Percentiles rank a stretch among this genome's conserved stretches.
These are phyloP conservation scores for Sarocladiaceae sp. DNA, from an alignment of 2,329 filamentous ascomycete species.

Conservation along the genomic window DNA sequence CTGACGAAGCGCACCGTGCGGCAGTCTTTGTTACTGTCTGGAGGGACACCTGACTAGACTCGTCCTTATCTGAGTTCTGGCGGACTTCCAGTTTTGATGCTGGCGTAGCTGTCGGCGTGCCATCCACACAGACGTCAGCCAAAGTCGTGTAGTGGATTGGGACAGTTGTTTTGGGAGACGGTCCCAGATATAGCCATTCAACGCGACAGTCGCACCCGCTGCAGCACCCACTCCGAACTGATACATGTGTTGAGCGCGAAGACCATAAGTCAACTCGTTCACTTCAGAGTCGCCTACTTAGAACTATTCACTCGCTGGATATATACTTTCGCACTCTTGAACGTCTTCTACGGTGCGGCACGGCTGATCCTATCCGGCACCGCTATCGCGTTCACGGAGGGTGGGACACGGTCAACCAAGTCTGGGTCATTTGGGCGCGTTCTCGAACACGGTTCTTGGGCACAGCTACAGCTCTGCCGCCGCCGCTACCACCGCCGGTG, in stretches of 20 bases:
- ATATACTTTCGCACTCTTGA: not conserved
- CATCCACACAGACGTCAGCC: slow-evolving; percentile 32
- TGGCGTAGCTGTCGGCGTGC: slow-evolving; percentile 11
- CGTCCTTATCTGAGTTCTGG: slow-evolving; percentile 16
- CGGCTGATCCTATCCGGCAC: not conserved
- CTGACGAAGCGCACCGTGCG: slow-evolving; percentile 36
- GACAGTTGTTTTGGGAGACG: slow-evolving; percentile 37
- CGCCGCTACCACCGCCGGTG: no score
- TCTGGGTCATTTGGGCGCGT: slow-evolving; percentile 2
- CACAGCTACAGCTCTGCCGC: no score
- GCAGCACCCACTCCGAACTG: slow-evolving; percentile 47
- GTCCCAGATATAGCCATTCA: slow-evolving; percentile 43
- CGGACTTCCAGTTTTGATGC: not conserved
- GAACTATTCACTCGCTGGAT: not conserved
- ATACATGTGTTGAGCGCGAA: slow-evolving; percentile 46
- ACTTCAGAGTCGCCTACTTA: slow-evolving; percentile 16
- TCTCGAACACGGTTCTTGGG: not conserved
- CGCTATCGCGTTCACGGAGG: not conserved
- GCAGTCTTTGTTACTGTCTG: slow-evolving; percentile 38
- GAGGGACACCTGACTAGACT: slow-evolving; percentile 35
- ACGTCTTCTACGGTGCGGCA: not conserved
- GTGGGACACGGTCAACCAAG: slow-evolving; percentile 1
- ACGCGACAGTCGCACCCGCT: slow-evolving; percentile 46
- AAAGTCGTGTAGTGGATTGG: slow-evolving; percentile 52
- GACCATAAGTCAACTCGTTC: slow-evolving; percentile 30